These are phyloP conservation scores for Penicillium angulare DNA, from an alignment of 495 filamentous ascomycete species.

Conservation along the genomic window DNA sequence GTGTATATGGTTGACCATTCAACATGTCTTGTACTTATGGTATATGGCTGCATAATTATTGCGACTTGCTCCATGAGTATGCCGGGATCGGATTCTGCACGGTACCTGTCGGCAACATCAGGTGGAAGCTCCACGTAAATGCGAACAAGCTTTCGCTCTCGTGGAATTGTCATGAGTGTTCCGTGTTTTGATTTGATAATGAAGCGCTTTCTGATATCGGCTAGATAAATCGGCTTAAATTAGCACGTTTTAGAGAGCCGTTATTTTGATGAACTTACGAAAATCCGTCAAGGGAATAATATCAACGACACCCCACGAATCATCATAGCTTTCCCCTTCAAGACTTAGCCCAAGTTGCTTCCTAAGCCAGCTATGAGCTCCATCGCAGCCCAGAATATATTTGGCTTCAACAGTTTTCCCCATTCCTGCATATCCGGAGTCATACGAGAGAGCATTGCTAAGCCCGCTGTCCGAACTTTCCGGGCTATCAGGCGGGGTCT, in stretches of 20 bases:
- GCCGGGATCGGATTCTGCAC: background rate
- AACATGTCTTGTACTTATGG: background rate
- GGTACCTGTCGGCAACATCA: background rate
- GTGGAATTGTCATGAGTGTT: slow-evolving; percentile 64
- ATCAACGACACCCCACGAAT: slow-evolving; percentile 62
- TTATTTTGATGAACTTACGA: slow-evolving; percentile 20
- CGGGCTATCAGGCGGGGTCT: no score
- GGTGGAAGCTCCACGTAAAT: slow-evolving; percentile 57
- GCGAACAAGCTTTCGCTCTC: slow-evolving; percentile 64
- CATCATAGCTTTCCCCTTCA: slow-evolving; percentile 42
- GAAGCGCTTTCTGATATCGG: slow-evolving; percentile 63
- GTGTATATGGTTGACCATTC: background rate
- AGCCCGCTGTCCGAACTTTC: no score
- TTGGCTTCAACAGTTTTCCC: slow-evolving; percentile 50
- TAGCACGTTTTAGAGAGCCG: no score
- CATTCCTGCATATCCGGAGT: no score
- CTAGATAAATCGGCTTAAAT: no score
- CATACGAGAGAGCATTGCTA: no score
- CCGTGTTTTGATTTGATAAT: slow-evolving; percentile 60
- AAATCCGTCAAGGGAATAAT: slow-evolving; percentile 63
- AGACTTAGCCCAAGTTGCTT: slow-evolving; percentile 44
- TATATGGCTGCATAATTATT: background rate
- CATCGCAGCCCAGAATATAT: slow-evolving; percentile 63
- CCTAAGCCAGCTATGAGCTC: slow-evolving; percentile 58
- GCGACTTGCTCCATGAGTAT: background rate